Conservation (phyloP, 2,329 filamentous ascomycete genomes). For the Chaetothyriales sp. region DNA sequence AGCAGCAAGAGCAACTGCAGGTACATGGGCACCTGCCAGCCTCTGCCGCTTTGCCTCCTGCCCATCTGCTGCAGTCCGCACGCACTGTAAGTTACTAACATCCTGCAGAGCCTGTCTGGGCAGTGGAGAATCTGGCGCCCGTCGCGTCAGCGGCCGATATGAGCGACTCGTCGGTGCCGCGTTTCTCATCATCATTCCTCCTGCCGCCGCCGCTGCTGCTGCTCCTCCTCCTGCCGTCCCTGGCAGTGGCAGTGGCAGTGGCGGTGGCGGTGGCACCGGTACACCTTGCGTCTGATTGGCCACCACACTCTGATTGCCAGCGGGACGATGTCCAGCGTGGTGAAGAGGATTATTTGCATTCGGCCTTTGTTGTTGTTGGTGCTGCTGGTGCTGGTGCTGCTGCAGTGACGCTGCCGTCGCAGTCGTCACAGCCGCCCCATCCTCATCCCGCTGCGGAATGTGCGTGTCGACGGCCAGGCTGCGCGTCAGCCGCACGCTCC, state of each 20-base stretch:
- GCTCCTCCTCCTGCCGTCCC: too few relatives aligned
- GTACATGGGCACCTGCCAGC: constrained; percentile 1
- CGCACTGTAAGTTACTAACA: constrained; percentile 27
- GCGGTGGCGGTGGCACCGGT: neutral
- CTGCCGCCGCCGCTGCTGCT: constrained; percentile 4
- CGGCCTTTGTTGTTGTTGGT: neutral
- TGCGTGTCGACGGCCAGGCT: constrained; percentile 20
- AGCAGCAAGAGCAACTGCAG: neutral
- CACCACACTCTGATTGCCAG: neutral
- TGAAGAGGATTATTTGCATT: neutral
- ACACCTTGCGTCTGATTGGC: too few relatives aligned
- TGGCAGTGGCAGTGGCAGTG: constrained; percentile 6
- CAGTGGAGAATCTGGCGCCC: constrained; percentile 21
- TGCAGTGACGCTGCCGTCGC: neutral
- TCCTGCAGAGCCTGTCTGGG: constrained; percentile 30
- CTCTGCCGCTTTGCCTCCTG: constrained; percentile 16
- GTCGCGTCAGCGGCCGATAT: constrained; percentile 33
- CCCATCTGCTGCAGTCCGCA: constrained; percentile 9
- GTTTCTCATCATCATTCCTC: constrained; percentile 1
- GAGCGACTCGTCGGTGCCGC: constrained; percentile 9
- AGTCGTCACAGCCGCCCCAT: constrained; percentile 1
- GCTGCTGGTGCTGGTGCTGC: neutral
- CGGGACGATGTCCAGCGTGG: neutral
- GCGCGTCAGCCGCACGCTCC: constrained; percentile 57
- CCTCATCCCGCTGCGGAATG: constrained; percentile 10